Base-by-base conservation (phyloP, 352 stramenopile species). In the Phytophthora lateralis region DNA sequence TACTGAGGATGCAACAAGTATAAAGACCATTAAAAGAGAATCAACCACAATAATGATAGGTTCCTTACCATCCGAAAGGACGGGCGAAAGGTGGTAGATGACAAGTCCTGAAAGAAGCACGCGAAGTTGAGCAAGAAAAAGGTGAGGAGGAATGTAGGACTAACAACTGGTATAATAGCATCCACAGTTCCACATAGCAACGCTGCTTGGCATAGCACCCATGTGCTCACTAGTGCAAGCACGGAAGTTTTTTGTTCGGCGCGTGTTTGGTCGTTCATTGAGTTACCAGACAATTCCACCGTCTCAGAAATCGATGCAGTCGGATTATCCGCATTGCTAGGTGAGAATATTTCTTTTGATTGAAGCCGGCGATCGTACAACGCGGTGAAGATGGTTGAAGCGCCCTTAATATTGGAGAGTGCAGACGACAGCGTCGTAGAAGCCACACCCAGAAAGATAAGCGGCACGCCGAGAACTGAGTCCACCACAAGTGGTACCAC, bases 51-150 rank as follows among this genome's bases (percentile, higher is more conserved):
- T 43, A 24, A 21, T 14, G 7, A 3, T 42, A 42, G 3, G 32
- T 26, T 15, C 63, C 64, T n/a, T 64, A 83, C 76, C 71, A 86
- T 73, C 15, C 66, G 64, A 27, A 84, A 84, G 6, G 64, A 71
- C 0, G 77, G 74, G 0, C 35, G 55, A 49, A 82, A 87, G 0
- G 48, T 62, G 17, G 63, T 49, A 6, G 72, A 79, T 7, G 76
- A 66, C 41, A 87, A 71, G 14, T 81, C 75, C 24, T 82, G 70
- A 27, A 78, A 82, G 29, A 87, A 84, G 49, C 77, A 87, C 7
- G 69, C 66, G 27, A 84, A 84, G 49, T 87, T 87, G 30, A 86
- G 50, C 20, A 75, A 61, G 14, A 66, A 70, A 49, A 87, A 87
- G 8, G 66, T 64, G 24, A 87, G 71, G 8, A 87, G 55, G 32